Percentiles rank a stretch among this genome's conserved stretches.
These are phyloP conservation scores for Agrostemma githago DNA, from an alignment of 148 eudicot species.

Conservation along the genomic window DNA sequence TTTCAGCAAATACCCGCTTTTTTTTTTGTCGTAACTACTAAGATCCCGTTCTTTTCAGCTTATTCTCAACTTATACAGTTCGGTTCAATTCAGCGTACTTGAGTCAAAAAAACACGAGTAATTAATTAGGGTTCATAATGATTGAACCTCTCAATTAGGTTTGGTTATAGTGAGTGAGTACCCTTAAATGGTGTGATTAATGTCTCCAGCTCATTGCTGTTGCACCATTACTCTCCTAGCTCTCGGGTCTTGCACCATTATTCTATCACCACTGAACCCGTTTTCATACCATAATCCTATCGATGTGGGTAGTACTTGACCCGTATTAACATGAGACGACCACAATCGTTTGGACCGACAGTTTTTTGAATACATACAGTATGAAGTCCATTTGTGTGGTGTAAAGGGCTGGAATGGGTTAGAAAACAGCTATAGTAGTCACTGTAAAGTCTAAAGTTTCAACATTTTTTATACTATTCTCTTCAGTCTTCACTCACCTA, in stretches of 20 bases:
- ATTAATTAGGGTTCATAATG: neutral
- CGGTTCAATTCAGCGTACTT: neutral
- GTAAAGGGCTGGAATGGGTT: neutral
- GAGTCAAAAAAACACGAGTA: conserved; percentile 1
- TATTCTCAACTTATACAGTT: neutral
- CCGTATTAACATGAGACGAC: too few relatives aligned
- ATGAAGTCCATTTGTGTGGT: neutral
- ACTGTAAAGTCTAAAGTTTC: neutral
- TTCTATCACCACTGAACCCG: neutral
- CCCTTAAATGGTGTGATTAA: neutral
- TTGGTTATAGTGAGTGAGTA: neutral
- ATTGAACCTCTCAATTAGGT: neutral
- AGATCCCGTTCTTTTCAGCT: neutral
- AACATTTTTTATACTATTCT: too few relatives aligned
- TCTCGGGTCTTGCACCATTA: too few relatives aligned
- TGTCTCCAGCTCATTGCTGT: conserved; percentile 1
- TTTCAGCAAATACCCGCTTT: conserved; percentile 19
- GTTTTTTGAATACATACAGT: too few relatives aligned
- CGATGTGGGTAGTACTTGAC: too few relatives aligned
- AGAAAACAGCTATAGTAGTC: neutral
- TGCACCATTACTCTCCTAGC: too few relatives aligned
- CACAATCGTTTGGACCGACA: too few relatives aligned
- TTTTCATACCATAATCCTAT: too few relatives aligned
- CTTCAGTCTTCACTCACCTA: too few relatives aligned
- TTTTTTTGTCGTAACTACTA: neutral